Percentiles rank a stretch among this genome's conserved stretches.
These are phyloP conservation scores for Alternaria triticimaculans DNA, from an alignment of 2,329 filamentous ascomycete genomes.

Conservation along the genomic window DNA sequence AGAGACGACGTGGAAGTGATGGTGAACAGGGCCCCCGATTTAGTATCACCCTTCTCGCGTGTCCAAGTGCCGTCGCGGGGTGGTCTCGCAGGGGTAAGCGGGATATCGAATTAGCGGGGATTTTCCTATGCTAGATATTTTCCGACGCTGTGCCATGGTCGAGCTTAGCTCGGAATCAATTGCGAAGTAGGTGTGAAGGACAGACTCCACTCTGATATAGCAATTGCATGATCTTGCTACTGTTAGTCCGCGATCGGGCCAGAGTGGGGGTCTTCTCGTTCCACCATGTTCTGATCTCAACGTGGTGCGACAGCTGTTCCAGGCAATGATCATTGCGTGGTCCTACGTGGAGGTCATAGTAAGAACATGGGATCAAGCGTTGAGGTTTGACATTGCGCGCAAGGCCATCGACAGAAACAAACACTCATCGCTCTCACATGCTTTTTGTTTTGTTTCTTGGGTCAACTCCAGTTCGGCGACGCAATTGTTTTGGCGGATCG, in stretches of 20 bases:
- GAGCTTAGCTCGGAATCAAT: neutral
- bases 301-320: neutral
- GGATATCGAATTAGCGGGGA: neutral
- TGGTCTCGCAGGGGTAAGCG: neutral
- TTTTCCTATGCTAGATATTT: neutral
- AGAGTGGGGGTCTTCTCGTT: neutral
- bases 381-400: neutral
- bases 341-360: neutral
- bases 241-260: neutral
- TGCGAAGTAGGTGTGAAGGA: neutral
- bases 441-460: neutral
- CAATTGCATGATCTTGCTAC: neutral
- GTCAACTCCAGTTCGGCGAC: neutral
- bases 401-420: neutral
- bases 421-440: too few species aligned
- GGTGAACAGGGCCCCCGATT: neutral
- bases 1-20: neutral
- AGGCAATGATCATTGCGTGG: neutral
- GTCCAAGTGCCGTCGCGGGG: neutral
- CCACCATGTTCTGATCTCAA: neutral
- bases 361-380: neutral
- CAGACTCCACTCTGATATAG: neutral
- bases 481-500: neutral
- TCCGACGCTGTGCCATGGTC: neutral
- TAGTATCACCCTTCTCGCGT: slow-evolving; percentile 1